phyloP scores from a whole-genome alignment of 331 rosid genomes.

The Quercus tomentella region DNA sequence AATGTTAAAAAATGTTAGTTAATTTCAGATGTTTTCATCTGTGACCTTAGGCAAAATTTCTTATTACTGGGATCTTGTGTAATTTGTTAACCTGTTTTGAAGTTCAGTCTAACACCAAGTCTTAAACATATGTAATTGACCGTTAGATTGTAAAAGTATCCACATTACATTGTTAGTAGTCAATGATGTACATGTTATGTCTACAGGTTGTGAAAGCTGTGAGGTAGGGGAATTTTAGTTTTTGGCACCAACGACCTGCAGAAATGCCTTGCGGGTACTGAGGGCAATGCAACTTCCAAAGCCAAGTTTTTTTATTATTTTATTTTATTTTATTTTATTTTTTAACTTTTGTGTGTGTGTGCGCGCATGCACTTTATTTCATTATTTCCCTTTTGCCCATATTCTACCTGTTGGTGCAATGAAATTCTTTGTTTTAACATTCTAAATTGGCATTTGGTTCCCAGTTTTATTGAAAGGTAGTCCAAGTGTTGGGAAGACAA shows the following conservation, averaged over 20 bases:
- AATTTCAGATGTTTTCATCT: not conserved
- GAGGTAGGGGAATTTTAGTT: conserved; percentile 61
- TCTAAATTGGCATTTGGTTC: conserved; percentile 19
- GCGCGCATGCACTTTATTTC: not conserved
- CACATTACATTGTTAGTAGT: not conserved
- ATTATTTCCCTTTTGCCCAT: conserved; percentile 7
- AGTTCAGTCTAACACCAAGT: too few relatives aligned
- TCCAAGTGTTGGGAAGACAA: conserved; percentile 98
- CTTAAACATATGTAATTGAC: not conserved
- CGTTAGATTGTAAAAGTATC: not conserved
- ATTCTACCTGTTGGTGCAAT: not conserved
- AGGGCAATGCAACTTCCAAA: conserved; percentile 94
- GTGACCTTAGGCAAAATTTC: not conserved
- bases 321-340: too few relatives aligned
- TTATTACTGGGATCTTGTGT: not conserved
- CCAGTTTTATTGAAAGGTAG: conserved; percentile 93
- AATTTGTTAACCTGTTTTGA: too few relatives aligned
- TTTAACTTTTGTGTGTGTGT: not conserved
- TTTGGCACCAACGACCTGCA: conserved; percentile 74
- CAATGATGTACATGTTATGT: not conserved
- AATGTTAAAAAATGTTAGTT: not conserved
- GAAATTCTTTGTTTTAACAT: not conserved
- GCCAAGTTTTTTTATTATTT: conserved; percentile 56
- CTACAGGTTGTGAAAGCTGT: conserved; percentile 42
- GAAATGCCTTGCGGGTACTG: conserved; percentile 70